Evolutionary conservation across 2,329 filamentous ascomycete genomes (phyloP), one percentile per base, ranked within the genome.

Genomic region (Alternaria rosae): DNA sequence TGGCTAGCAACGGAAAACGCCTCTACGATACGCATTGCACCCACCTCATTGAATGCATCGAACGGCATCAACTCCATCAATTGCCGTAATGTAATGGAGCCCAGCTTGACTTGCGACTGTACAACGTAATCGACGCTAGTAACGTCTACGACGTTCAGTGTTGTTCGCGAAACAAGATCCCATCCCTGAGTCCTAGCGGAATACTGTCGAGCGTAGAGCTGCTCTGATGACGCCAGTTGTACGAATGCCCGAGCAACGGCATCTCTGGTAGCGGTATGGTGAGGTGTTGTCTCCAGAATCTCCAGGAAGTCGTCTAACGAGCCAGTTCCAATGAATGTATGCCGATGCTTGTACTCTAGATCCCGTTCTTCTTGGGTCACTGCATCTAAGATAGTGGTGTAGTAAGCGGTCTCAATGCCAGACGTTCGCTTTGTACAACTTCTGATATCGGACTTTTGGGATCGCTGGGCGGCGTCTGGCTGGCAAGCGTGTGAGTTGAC

Each of bases 291-390:
- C 6, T 75, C 71, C 2, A 76, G 65, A 9, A 60, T 11, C 7
- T 69, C 64, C 21, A 76, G 64, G 25, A 74, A 74, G 45, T 68
- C 60, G 43, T 75, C 66, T 1, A 76, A 61, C 0, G 73, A 76
- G 6, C 68, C 70, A 2, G 73, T 72, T 8, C 74, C 74, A n/a
- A 76, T 63, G 42, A 75, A 76, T 2, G 63, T 76, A 48, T 74
- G 73, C n/a, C 73, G 74, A 32, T 75, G 67, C 32, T 74, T 69
- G 61, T 76, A 76, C 42, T 74, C 69, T 4, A 74, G 60, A 15
- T 75, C 73, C 11, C 60, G 57, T 35, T 72, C 71, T 51, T 60
- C 54, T 21, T 54, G 52, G 3, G 55, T 51, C 41, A 61, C 15
- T 13, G 17, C 11, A 13, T 41, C 13, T 21, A 25, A 3, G 25